phyloP scores from a whole-genome alignment of 495 filamentous ascomycete genomes.

The Trichoderma parareesei region DNA sequence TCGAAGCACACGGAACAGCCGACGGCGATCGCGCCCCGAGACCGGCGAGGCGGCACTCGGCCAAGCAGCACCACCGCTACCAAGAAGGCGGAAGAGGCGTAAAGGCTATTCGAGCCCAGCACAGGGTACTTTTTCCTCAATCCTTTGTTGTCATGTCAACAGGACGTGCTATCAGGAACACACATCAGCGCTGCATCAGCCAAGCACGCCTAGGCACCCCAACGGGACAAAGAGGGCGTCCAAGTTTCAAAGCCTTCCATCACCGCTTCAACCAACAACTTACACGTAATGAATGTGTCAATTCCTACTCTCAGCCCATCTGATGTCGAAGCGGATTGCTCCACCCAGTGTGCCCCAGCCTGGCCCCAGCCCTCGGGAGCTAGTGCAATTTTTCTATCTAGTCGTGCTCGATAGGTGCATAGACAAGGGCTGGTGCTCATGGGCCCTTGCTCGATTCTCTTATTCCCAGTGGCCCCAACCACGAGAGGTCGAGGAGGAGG shows the following conservation, averaged over 20 bases:
- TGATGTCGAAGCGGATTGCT: not conserved
- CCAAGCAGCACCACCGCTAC: not conserved
- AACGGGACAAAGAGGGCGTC: too few relatives aligned
- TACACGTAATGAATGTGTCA: not conserved
- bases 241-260: not conserved
- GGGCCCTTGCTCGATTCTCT: not conserved
- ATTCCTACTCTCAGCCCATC: not conserved
- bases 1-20: not conserved
- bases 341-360: conserved; percentile 5
- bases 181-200: not conserved
- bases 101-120: not conserved
- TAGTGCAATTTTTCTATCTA: not conserved
- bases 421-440: not conserved
- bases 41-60: not conserved
- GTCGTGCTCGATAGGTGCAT: conserved; percentile 2
- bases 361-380: not conserved
- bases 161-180: not conserved
- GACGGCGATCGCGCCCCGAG: not conserved
- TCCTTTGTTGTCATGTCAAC: not conserved
- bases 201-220: not conserved
- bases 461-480: not conserved
- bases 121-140: not conserved
- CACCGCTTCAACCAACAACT: not conserved
- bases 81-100: not conserved
- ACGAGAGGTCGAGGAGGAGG: not conserved